Base-by-base conservation (phyloP, 2,329 filamentous ascomycete genomes). In the Dothideomycetidae sp. region DNA sequence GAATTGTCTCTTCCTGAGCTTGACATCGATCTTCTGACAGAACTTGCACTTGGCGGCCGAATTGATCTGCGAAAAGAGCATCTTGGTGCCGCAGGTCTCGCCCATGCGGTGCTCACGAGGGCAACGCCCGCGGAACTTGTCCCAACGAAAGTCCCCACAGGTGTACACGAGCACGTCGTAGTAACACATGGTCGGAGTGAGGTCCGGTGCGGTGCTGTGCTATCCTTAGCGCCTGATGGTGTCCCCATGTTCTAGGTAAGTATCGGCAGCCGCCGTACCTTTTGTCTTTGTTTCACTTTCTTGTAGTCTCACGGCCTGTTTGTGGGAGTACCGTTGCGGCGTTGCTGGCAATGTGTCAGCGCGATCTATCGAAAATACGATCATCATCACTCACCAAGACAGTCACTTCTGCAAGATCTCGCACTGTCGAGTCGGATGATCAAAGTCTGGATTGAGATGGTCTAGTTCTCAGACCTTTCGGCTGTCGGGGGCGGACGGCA, bases 91-190 rank as follows among this genome's bases (percentile, higher is more conserved):
- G 62, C 88, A 96, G 26, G 88, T 94, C 68, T 96, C 88, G 52
- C 88, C 88, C 48, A 82, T 93, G 47, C 88, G 81, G 64, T 93
- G 92, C 59, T 94, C 88, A 61, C 84, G 85, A 60, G 81, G 78
- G 70, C 88, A 96, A 57, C 93, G 86, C 60, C 86, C 74, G 48
- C 81, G 77, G 67, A 94, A 94, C 63, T 79, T 80, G 48, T 83
- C 81, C 86, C 86, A 96, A 61, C 85, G 84, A 78, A 81, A 93
- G 70, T 84, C 88, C 53, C 81, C 81, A 64, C 88, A 96, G 41
- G 61, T 61, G 71, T 81, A 93, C 50, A 75, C 72, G 58, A 79
- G 84, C 62, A 88, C 81, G 53, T 94, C 85, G 68, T 86, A 96
- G 69, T 90, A 94, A 67, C 88, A 94, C 88, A 96, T 93, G 21